Evolutionary conservation across 2,329 filamentous ascomycete species (phyloP).

Genomic region (Aspergillus felis): DNA sequence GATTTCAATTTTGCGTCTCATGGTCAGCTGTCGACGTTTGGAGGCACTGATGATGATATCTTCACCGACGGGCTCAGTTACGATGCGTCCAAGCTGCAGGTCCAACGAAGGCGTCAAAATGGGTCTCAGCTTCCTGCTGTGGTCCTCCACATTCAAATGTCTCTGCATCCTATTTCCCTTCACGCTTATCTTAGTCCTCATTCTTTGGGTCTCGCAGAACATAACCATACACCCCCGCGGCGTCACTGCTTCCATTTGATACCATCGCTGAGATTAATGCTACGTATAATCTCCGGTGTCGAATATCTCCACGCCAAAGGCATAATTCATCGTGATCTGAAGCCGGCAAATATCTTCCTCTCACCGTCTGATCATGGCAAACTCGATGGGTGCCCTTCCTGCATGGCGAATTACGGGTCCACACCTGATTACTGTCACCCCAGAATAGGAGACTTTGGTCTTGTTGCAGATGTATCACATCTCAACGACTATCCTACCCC

Average conservation of each 20-base stretch:
- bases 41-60: slow-evolving; percentile 34
- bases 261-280: slow-evolving; percentile 55
- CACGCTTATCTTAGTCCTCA: slow-evolving; percentile 53
- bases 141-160: slow-evolving; percentile 66
- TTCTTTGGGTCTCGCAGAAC: slow-evolving; percentile 15
- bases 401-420: slow-evolving; percentile 27
- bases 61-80: slow-evolving; percentile 41
- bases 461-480: slow-evolving; percentile 54
- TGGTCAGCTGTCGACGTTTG: slow-evolving; percentile 33
- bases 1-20: slow-evolving; percentile 29
- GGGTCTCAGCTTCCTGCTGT: slow-evolving; percentile 35
- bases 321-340: slow-evolving; percentile 64
- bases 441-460: slow-evolving; percentile 65
- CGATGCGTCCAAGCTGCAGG: slow-evolving; percentile 30
- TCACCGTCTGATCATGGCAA: slow-evolving; percentile 49
- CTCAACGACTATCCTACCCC: slow-evolving; percentile 26
- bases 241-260: slow-evolving; percentile 61
- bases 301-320: slow-evolving; percentile 60
- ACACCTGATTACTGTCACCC: slow-evolving; percentile 49
- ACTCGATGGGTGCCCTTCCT: slow-evolving; percentile 45
- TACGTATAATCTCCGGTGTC: slow-evolving; percentile 59
- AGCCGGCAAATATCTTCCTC: slow-evolving; percentile 66
- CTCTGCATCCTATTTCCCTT: slow-evolving; percentile 60
- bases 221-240: slow-evolving; percentile 18
- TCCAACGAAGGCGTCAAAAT: slow-evolving; percentile 21